Base-by-base conservation (phyloP, 2,329 filamentous ascomycete species). In the Cordyceps cicadae region DNA sequence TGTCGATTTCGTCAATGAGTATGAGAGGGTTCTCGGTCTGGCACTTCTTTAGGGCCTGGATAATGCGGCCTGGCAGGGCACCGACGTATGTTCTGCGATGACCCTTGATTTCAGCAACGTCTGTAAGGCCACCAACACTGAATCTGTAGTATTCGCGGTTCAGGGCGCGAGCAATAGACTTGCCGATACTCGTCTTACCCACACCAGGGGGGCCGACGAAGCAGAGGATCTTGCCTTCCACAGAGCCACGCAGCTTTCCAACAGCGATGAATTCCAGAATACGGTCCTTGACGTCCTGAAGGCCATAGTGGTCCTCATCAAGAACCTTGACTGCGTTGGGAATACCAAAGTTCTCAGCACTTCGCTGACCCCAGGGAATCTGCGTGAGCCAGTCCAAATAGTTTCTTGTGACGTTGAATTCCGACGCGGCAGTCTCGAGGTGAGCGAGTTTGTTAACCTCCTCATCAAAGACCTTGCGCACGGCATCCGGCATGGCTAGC, bases 341-440 rank as follows among this genome's bases (percentile, higher is more conserved):
- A 66, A 99, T 97, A 54, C 88, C 91, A 73, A 99, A 99, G 74
- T 97, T 99, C 77, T 99, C 94, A 0, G 92, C 87, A 67, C 92
- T 97, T 70, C 92, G 85, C 73, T 94, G 89, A 53, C 94, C 94
- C 94, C 94, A 99, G 0, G 94, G 94, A 50, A 99, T 94, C 73
- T 97, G 93, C 7, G 94, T 99, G 46, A 99, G 82, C 94, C 95
- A 99, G 76, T 99, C 95, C 43, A 99, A 81, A 74, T 99, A 99
- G 75, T 99, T 99, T 63, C 95, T 83, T 24, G 94, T 99, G 49
- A 99, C 95, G 67, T 99, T 99, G 74, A 97, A 99, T 73, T 99
- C 94, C 1, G 93, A 97, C 4, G 94, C 94, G 12, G 92, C 92
- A 26, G 94, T 90, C 73, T 99, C 95, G 6, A 99, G 81, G 71